phyloP scores from a whole-genome alignment of 2,329 filamentous ascomycete genomes.

The Venturia pyrina region DNA sequence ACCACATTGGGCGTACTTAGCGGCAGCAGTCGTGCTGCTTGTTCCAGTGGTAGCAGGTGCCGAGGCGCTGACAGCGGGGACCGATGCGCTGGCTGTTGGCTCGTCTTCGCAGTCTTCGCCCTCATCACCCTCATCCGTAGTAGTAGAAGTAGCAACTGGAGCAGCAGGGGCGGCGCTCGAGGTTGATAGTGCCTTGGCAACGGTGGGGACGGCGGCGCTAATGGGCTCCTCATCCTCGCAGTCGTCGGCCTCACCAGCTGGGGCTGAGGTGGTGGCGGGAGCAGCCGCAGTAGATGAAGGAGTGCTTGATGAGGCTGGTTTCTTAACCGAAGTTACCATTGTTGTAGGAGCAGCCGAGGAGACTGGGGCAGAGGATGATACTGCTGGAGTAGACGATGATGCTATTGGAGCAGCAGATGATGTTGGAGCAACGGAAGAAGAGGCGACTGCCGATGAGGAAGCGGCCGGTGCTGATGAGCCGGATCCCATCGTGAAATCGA shows the following conservation, averaged over 20 bases:
- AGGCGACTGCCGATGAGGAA: not conserved
- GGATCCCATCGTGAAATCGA: constrained; percentile 44
- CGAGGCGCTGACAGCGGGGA: not conserved
- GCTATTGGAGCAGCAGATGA: not conserved
- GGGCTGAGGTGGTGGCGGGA: not conserved
- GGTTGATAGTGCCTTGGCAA: not conserved
- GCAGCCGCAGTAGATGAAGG: not conserved
- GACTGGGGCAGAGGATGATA: not conserved
- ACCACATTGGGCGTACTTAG: not conserved
- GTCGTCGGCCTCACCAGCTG: not conserved
- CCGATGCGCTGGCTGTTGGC: not conserved
- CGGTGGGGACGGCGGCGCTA: not conserved
- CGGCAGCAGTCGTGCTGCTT: not conserved
- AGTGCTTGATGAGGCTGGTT: not conserved
- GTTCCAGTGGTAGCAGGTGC: not conserved
- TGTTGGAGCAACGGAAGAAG: not conserved
- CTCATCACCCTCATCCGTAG: not conserved
- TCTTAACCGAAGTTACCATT: not conserved
- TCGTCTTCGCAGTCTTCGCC: not conserved
- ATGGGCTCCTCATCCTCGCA: not conserved
- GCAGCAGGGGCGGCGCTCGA: not conserved
- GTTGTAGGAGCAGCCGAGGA: not conserved
- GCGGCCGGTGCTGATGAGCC: not conserved
- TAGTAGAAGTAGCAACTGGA: not conserved
- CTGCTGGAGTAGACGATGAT: not conserved